Base-by-base conservation (phyloP, 2,329 filamentous ascomycete species). In the Aspergillus calidoustus region DNA sequence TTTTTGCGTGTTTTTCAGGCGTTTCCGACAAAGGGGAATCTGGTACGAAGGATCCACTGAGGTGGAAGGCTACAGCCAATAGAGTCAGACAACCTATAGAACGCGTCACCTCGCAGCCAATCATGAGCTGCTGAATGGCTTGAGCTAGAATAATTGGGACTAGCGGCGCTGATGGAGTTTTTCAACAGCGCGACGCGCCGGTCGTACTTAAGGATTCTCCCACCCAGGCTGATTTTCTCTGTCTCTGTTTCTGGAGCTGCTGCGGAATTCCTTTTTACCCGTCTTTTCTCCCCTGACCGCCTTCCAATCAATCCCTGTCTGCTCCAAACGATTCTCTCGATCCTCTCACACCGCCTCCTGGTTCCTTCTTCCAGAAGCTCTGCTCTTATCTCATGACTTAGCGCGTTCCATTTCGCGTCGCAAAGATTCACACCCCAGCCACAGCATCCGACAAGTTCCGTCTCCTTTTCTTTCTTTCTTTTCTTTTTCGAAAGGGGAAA, bases 121-220 rank as follows among this genome's bases (percentile, higher is more conserved):
- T 76, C 66, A 76, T 49, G 13, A 23, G 34, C 47, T 54, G 67
- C 51, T 53, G 66, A 72, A 72, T 73, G 67, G 68, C 69, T 66
- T 72, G 67, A 71, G 66, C 72, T 70, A 69, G 73, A 71, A 67
- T 71, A 63, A 72, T 68, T 69, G 65, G 71, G 67, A 61, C 68
- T 76, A 76, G 72, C 64, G 71, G 66, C 63, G 68, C 69, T 61
- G 72, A 75, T 74, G 72, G 74, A 72, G 73, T 69, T 75, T 58
- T 52, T 58, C 34, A 15, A 31, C 34, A 71, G 69, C 69, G 70
- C 70, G 71, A 71, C 65, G 65, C 68, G 69, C 65, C 71, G 71
- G 68, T 72, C 74, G 71, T 77, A 77, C 74, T 77, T 77, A 77
- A 77, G 75, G 69, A 76, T 77, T 77, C 74, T 75, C 71, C 71